These are phyloP conservation scores for Dryadomyces quercus-mongolicae DNA, from an alignment of 2,329 filamentous ascomycete genomes.

Conservation along the genomic window DNA sequence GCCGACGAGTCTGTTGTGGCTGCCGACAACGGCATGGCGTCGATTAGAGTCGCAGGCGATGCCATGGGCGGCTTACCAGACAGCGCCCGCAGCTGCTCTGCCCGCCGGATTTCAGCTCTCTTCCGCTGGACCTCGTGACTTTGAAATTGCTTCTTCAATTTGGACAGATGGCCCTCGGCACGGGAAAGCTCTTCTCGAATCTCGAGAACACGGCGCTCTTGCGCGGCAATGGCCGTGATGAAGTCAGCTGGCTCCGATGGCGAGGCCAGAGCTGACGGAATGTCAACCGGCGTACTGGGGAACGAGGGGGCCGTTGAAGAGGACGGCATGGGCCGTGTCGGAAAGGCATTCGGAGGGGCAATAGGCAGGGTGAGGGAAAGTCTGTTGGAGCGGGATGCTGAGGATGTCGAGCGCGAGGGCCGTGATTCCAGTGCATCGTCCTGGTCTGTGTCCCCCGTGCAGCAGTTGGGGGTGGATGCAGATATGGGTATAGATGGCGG, in stretches of 20 bases:
- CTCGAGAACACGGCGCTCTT: conserved; percentile 84
- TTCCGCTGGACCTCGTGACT: conserved; percentile 66
- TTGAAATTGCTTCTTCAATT: conserved; percentile 76
- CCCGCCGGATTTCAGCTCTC: conserved; percentile 53
- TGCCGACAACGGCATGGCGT: background rate
- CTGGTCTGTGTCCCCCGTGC: background rate
- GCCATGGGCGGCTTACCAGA: conserved; percentile 9
- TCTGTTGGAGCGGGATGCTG: conserved; percentile 42
- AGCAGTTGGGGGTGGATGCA: background rate
- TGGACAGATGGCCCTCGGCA: conserved; percentile 65
- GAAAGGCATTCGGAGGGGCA: conserved; percentile 37
- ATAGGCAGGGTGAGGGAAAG: conserved; percentile 52
- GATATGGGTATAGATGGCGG: conserved; percentile 9
- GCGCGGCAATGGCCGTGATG: conserved; percentile 79
- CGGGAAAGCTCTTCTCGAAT: conserved; percentile 77
- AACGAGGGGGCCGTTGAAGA: conserved; percentile 28
- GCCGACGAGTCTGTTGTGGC: conserved; percentile 1
- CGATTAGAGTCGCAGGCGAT: background rate
- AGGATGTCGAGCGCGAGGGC: conserved; percentile 39
- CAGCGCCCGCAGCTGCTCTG: conserved; percentile 43
- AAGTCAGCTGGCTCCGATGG: conserved; percentile 53
- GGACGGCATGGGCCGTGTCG: conserved; percentile 38
- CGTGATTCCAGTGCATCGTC: conserved; percentile 30
- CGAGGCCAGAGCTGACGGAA: conserved; percentile 25
- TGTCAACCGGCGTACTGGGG: conserved; percentile 38